Conservation (phyloP, 1,284 basidiomycete species). For the Austroboletus niveus region DNA sequence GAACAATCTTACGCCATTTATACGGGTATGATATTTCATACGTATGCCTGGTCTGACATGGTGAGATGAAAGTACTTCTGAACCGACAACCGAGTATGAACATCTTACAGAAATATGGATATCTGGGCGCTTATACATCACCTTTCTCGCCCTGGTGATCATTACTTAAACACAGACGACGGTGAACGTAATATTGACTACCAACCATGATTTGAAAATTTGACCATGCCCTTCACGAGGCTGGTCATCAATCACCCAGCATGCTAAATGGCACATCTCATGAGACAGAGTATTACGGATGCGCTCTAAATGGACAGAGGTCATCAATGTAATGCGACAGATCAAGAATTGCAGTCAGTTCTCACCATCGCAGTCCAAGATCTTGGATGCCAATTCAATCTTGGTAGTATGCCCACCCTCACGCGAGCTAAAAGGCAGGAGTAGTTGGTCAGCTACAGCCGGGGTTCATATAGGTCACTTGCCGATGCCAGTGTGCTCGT, state of each 20-base stretch:
- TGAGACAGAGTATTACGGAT: constrained; percentile 79
- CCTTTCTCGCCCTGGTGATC: constrained; percentile 53
- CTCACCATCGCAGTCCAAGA: constrained; percentile 70
- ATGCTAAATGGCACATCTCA: constrained; percentile 86
- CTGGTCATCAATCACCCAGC: constrained; percentile 72
- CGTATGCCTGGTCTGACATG: constrained; percentile 61
- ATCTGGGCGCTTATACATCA: constrained; percentile 61
- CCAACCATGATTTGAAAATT: constrained; percentile 69
- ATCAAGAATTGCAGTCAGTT: background rate
- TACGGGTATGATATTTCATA: constrained; percentile 79
- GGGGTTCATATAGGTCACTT: background rate
- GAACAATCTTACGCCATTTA: constrained; percentile 62
- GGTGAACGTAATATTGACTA: constrained; percentile 1
- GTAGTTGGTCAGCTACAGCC: background rate
- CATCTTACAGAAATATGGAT: constrained; percentile 66
- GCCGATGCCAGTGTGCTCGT: constrained; percentile 70
- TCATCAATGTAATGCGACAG: background rate
- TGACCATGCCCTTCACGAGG: constrained; percentile 68
- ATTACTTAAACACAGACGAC: background rate
- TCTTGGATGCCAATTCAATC: constrained; percentile 77
- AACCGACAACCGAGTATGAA: constrained; percentile 13
- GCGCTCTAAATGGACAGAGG: constrained; percentile 46
- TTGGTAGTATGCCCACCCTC: constrained; percentile 51
- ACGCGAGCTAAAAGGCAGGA: constrained; percentile 44
- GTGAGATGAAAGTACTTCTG: constrained; percentile 2